Percentiles rank a stretch among this genome's conserved stretches.
Conservation (phyloP, 2,329 filamentous ascomycete genomes). For the Colletotrichum shisoi region DNA sequence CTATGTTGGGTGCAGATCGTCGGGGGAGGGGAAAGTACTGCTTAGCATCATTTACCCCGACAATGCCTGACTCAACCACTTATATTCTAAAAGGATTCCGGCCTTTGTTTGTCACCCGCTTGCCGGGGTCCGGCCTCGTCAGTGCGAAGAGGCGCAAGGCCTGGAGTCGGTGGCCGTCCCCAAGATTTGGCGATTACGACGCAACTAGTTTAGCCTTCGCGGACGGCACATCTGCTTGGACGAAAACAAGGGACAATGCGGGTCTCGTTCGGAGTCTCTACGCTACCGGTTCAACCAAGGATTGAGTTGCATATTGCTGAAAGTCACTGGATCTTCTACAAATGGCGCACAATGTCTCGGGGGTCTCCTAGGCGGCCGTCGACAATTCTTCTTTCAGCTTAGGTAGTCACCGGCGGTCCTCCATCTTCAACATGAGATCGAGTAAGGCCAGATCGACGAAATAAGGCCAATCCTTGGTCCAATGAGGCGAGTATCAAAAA, state of each 20-base stretch:
- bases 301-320: background rate
- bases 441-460: too few relatives aligned
- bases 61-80: too few relatives aligned
- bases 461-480: too few relatives aligned
- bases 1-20: too few relatives aligned
- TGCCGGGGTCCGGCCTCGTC: background rate
- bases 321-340: background rate
- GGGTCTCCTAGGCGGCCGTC: too few relatives aligned
- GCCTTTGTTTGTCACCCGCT: too few relatives aligned
- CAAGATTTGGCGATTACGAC: background rate
- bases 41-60: too few relatives aligned
- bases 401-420: background rate
- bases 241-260: too few relatives aligned
- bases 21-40: too few relatives aligned
- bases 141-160: background rate
- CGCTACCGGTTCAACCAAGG: background rate
- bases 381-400: background rate
- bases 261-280: background rate
- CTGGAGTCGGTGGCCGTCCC: background rate
- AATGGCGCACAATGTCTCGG: background rate
- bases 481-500: too few relatives aligned
- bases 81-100: too few relatives aligned
- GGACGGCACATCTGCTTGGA: background rate
- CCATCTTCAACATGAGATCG: background rate
- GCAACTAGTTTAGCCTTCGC: constrained; percentile 1